Conservation (phyloP, 495 filamentous ascomycete species). For the Neohortaea acidophila region DNA sequence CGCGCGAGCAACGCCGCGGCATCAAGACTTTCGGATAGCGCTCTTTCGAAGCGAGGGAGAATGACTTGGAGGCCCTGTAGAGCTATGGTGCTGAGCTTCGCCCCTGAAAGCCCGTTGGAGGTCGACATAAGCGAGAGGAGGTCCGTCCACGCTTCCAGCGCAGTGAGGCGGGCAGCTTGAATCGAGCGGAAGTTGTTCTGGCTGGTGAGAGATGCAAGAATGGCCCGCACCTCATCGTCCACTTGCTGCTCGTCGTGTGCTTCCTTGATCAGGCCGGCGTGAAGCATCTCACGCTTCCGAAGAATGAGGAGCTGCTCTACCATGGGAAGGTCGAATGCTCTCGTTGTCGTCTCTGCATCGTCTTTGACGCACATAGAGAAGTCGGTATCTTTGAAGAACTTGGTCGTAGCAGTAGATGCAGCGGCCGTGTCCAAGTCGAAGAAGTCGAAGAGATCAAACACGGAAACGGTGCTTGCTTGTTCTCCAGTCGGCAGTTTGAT, state of each 20-base stretch:
- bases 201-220: slow-evolving; percentile 37
- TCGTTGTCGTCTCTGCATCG: slow-evolving; percentile 20
- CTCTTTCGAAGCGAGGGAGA: slow-evolving; percentile 66
- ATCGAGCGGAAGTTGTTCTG: slow-evolving; percentile 33
- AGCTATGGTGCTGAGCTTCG: slow-evolving; percentile 55
- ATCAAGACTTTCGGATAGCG: slow-evolving; percentile 44
- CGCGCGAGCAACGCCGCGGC: slow-evolving; percentile 61
- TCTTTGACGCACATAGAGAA: slow-evolving; percentile 37
- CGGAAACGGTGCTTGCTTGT: slow-evolving; percentile 45
- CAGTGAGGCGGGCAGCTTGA: slow-evolving; percentile 40
- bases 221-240: slow-evolving; percentile 43
- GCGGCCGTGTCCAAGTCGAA: slow-evolving; percentile 50
- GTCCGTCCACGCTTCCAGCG: slow-evolving; percentile 63
- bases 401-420: slow-evolving; percentile 34
- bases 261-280: slow-evolving; percentile 34
- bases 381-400: slow-evolving; percentile 45
- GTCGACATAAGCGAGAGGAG: slow-evolving; percentile 64
- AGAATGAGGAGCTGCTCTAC: slow-evolving; percentile 48
- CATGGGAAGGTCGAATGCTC: slow-evolving; percentile 42
- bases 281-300: slow-evolving; percentile 37
- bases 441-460: slow-evolving; percentile 93
- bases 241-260: slow-evolving; percentile 42
- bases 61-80: slow-evolving; percentile 72
- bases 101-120: slow-evolving; percentile 54
- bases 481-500: slow-evolving; percentile 48